These are phyloP conservation scores for Canavalia ensiformis DNA, from an alignment of 306 rosid genomes.

Conservation along the genomic window DNA sequence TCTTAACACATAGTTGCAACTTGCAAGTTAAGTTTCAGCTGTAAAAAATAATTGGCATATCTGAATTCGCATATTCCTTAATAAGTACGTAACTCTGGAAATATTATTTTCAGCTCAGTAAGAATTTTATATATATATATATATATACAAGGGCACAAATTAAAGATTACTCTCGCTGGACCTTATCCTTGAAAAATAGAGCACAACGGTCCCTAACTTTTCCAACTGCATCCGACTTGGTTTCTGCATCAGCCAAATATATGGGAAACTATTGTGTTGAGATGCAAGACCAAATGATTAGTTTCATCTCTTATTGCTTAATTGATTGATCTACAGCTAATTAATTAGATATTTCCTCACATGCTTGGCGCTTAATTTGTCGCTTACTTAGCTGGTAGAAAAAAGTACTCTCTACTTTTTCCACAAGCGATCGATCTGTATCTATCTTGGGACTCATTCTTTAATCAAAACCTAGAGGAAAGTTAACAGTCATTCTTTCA, in stretches of 20 bases:
- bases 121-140: too few relatives aligned
- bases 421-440: conserved; percentile 38
- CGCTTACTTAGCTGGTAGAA: conserved; percentile 48
- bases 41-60: background rate
- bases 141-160: background rate
- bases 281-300: conserved; percentile 38
- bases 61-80: background rate
- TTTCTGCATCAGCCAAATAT: conserved; percentile 7
- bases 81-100: background rate
- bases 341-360: conserved; percentile 37
- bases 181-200: background rate
- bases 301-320: conserved; percentile 23
- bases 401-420: conserved; percentile 42
- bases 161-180: background rate
- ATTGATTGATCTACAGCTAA: conserved; percentile 33
- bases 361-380: conserved; percentile 40
- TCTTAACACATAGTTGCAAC: background rate
- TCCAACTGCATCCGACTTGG: background rate
- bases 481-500: conserved; percentile 40
- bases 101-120: background rate
- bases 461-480: conserved; percentile 29
- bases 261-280: background rate
- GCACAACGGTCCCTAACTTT: background rate
- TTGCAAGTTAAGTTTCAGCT: background rate
- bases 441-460: conserved; percentile 48